Evolutionary conservation across 1,284 basidiomycete species (phyloP), one percentile per base, ranked within the genome.

Genomic region (Fomitopsis betulina): DNA sequence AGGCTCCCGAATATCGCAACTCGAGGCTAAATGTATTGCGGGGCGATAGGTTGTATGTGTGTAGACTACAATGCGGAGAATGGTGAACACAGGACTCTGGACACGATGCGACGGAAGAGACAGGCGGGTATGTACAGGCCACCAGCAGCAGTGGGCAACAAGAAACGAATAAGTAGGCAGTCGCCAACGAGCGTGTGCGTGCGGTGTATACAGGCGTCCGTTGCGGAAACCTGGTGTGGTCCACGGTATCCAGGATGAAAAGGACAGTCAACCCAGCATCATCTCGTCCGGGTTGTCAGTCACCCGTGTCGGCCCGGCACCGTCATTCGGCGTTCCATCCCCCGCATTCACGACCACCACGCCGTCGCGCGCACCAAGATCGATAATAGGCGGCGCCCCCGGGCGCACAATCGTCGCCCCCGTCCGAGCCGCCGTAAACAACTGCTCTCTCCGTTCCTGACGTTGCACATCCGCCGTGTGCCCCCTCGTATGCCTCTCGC

Each of bases 41-140:
- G 63, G 61, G 62, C 58, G 53, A 37, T 68, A 66, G 65, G 56
- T 47, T 68, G 64, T 66, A 60, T 62, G 63, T 63, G 63, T 62
- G 63, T 60, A 60, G 61, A 51, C 64, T 69, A 69, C 68, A 69
- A 57, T 67, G 64, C 63, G 60, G 58, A 53, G 60, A 55, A 55
- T 33, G 23, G 19, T 32, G 33, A 17, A 55, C 5, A 57, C 60
- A 30, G 49, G 32, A n/a, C 61, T 52, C 56, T 50, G 56, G 51
- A 37, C 45, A 57, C 56, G 57, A 52, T 43, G 54, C 54, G 51
- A 32, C 27, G 52, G 45, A 35, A 39, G 27, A 5, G 17, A 53
- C 50, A 30, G 27, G 8, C 27, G 8, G 53, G 23, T 53, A 54
- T 15, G 13, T 40, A 40, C 39, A 43, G 10, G 52, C 32, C 47